Evolutionary conservation across 2,329 filamentous ascomycete genomes (phyloP), one percentile per base, ranked within the genome.

Genomic region (Didymella pinodella): DNA sequence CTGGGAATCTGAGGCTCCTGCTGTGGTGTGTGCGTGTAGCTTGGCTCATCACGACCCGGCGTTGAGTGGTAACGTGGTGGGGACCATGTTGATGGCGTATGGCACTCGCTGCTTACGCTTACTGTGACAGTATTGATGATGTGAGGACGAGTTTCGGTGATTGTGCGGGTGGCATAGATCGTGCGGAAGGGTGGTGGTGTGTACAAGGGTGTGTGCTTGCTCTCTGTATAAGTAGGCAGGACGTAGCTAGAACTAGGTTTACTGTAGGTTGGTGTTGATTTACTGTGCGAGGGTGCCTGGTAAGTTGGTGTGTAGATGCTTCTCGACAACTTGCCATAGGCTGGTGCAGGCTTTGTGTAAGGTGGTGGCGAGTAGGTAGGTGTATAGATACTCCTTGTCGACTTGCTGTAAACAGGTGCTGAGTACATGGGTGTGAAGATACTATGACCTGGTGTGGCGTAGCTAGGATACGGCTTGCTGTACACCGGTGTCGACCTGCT

Each of bases 91-190:
- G 32, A 5, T 36, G 16, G 32, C 14, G 32, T 1, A 7, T 26
- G 7, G 22, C 38, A 45, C 22, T 12, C 3, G 4, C 4, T 38
- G 41, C 29, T 26, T 5, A n/a, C 8, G 10, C 46, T 46, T 25
- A 53, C 25, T 16, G 41, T 46, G 18, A 20, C 45, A 25, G 48
- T 57, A 18, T 40, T 48, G 18, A n/a, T 40, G 36, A 40, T 12
- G n/a, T 40, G 10, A 7, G 36, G 36, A 11, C n/a, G n/a, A n/a
- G n/a, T 40, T n/a, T 40, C 18, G 18, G 36, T 40, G 36, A 40
- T 20, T 1, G n/a, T 40, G 7, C 20, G n/a, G 11, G 48, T 57
- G 25, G 54, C 41, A 16, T 56, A 56, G 18, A 51, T 44, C 7
- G 47, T 51, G 11, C 20, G 22, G 36, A 20, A 14, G 41, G 31